Percentiles rank a stretch among this genome's conserved stretches.
These are phyloP conservation scores for Vitis cinerea DNA, from an alignment of 164 flowering plant species.

Conservation along the genomic window DNA sequence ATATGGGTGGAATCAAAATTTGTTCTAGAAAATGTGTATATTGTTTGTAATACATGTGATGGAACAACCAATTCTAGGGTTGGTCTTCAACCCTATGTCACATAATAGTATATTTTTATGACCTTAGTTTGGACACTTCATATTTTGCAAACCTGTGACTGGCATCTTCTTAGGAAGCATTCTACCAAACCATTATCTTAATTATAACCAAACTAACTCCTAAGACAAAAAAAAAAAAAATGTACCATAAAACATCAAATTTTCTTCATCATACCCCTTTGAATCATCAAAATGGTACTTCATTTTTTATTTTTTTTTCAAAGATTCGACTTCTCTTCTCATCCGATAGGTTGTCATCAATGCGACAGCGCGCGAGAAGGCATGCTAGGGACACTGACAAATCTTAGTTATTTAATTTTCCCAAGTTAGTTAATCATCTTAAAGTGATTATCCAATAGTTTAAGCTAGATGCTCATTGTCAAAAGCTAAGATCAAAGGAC, in stretches of 20 bases:
- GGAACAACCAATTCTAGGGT: no score
- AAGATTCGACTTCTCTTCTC: neutral
- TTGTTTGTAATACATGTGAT: no score
- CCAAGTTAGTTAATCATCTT: no score
- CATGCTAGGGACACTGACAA: neutral
- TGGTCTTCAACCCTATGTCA: no score
- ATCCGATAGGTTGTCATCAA: neutral
- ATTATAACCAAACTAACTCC: neutral
- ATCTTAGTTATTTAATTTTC: neutral
- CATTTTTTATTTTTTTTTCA: no score
- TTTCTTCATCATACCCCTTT: neutral
- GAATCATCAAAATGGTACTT: no score
- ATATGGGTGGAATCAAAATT: no score
- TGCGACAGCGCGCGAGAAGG: neutral
- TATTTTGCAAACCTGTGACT: neutral
- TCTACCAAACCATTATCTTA: neutral
- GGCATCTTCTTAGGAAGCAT: neutral
- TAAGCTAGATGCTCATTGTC: slow-evolving; percentile 10
- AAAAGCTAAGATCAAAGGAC: slow-evolving; percentile 4
- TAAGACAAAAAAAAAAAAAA: no score
- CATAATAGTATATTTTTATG: no score
- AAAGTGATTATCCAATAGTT: no score
- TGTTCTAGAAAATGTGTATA: no score
- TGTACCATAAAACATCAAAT: neutral
- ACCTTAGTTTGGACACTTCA: no score